Base-by-base conservation (phyloP, 306 rosid species). In the Purshia tridentata region DNA sequence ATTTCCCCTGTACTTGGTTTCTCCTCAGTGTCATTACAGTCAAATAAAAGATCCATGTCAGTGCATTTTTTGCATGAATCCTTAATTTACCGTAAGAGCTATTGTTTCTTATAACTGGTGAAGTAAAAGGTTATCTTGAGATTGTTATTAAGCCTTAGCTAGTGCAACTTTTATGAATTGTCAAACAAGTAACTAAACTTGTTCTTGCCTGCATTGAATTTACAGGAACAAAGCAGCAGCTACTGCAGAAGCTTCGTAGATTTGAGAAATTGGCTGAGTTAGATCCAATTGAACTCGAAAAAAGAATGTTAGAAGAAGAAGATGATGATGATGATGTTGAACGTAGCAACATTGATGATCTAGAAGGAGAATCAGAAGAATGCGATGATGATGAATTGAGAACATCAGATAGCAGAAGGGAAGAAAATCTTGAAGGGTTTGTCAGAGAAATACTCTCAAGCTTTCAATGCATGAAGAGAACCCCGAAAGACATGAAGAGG, bases 251-350 rank as follows among this genome's bases (percentile, higher is more conserved):
- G 83, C 99, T 91, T 58, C 62, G 91, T 1, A 82, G 99, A 76
- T 95, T 95, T 39, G 99, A 92, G 89, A 88, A 83, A 75, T 82
- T 95, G 63, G 98, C 99, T 0, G 92, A 83, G 62, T 72, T 92
- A 56, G 97, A 95, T 80, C 92, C 96, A 8, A 6, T 90, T 53
- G 96, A 92, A 37, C 96, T 95, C 1, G 97, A 92, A 82, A 86
- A 84, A 61, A 87, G 83, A 64, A 83, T 92, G 86, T 58, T 78
- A 10, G 91, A 88, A 10, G 65, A 80, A 11, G 93, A 86, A 6
- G 88, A 86, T 5, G 88, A 65, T 3, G 80, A 65, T 0, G 62
- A 81, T 1, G 72, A 72, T 0, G 79, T 70, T 12, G 72, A 81
- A 8, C 20, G 44, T 37, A 81, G 69, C 19, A 65, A 72, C 69